Evolutionary conservation across 1,139 yeast genomes (phyloP).

Genomic region (Geotrichum reessii): DNA sequence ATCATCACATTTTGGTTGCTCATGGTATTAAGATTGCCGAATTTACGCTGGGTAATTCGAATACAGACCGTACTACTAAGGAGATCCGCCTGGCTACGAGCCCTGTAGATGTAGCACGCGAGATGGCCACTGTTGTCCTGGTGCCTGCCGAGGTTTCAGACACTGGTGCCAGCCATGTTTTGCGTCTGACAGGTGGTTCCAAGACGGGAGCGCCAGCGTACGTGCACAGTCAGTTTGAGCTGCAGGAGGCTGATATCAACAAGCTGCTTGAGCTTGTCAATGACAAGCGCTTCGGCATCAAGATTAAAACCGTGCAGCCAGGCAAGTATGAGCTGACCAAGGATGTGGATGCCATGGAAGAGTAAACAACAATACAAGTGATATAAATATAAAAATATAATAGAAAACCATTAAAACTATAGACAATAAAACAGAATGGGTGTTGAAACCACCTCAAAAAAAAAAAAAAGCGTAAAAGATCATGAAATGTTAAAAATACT

Average conservation of each 20-base stretch:
- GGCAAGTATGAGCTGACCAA: conserved; percentile 21
- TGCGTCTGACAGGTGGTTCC: conserved; percentile 76
- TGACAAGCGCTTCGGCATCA: conserved; percentile 28
- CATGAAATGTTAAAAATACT: neutral
- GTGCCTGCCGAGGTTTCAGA: conserved; percentile 41
- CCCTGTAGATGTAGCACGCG: conserved; percentile 65
- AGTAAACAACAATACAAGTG: neutral
- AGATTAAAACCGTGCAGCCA: conserved; percentile 31
- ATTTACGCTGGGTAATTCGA: conserved; percentile 42
- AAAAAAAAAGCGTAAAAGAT: neutral
- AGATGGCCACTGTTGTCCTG: conserved; percentile 64
- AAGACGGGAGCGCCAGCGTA: conserved; percentile 68
- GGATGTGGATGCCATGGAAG: conserved; percentile 13
- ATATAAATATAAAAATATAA: neutral
- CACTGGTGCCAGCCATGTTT: conserved; percentile 51
- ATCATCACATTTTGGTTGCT: conserved; percentile 72
- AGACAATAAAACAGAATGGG: neutral
- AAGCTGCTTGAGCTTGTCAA: conserved; percentile 26
- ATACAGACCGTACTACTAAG: conserved; percentile 18
- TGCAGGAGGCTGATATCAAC: conserved; percentile 30
- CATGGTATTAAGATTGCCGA: conserved; percentile 65
- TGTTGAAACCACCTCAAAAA: neutral
- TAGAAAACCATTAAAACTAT: neutral
- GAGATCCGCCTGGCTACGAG: conserved; percentile 45
- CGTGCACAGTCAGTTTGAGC: conserved; percentile 63